phyloP scores from a whole-genome alignment of 371 early-diverging fungal species.

The Apophysomyces sp. region DNA sequence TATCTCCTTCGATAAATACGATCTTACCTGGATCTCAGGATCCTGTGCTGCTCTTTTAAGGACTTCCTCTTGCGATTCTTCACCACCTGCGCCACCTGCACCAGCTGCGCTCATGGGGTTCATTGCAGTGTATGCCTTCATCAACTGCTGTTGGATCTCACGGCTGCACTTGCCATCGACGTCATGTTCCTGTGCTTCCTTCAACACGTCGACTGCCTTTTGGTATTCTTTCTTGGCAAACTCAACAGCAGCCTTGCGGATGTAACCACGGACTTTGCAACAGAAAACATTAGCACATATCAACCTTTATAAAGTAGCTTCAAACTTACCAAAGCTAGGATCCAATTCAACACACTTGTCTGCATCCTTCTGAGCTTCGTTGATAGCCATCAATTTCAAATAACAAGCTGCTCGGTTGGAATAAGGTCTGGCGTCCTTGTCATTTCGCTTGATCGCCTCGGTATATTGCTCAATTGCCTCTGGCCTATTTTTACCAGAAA shows the following conservation, averaged over 20 bases:
- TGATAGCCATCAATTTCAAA: conserved; percentile 91
- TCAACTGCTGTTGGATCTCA: conserved; percentile 83
- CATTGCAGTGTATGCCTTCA: conserved; percentile 80
- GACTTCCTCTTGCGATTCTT: conserved; percentile 77
- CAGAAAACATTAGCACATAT: background rate
- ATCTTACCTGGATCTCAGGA: conserved; percentile 87
- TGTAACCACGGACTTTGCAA: conserved; percentile 86
- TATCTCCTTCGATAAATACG: background rate
- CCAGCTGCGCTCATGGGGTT: conserved; percentile 53
- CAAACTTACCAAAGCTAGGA: conserved; percentile 69
- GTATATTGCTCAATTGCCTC: conserved; percentile 94
- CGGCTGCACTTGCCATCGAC: conserved; percentile 76
- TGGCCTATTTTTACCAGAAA: conserved; percentile 30
- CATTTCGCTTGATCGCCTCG: conserved; percentile 97
- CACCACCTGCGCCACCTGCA: conserved; percentile 18
- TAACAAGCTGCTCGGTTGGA: conserved; percentile 97
- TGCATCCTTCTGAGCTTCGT: conserved; percentile 96
- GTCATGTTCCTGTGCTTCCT: conserved; percentile 78
- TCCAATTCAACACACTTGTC: conserved; percentile 88
- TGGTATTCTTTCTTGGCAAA: conserved; percentile 87
- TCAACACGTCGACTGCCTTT: conserved; percentile 82
- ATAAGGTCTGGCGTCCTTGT: conserved; percentile 86
- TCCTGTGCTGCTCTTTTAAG: conserved; percentile 84
- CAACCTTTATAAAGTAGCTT: background rate
- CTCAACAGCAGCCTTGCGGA: conserved; percentile 95